Conservation (phyloP, 2,329 filamentous ascomycete species). For the Monosporascus sp. region DNA sequence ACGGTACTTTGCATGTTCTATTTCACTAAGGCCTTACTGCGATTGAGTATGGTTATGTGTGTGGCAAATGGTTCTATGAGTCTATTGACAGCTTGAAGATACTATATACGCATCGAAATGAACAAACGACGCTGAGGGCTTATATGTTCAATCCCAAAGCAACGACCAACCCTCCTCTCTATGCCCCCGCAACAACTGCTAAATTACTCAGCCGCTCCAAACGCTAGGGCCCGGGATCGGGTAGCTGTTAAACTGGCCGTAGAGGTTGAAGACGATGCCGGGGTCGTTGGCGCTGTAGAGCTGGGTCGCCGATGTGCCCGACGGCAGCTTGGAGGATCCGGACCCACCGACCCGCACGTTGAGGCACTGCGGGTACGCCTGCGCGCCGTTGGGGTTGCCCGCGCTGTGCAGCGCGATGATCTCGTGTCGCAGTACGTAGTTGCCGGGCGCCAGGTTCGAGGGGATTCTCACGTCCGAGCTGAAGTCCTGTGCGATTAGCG, state of each 20-base stretch:
- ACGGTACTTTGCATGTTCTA: too few species aligned
- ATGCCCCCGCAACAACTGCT: too few species aligned
- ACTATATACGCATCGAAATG: too few species aligned
- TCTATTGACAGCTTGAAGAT: too few species aligned
- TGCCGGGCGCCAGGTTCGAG: conserved; percentile 33
- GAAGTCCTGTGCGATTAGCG: conserved; percentile 42
- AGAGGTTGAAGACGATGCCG: conserved; percentile 52
- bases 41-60: too few species aligned
- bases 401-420: conserved; percentile 44
- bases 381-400: conserved; percentile 34
- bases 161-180: too few species aligned
- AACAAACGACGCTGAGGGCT: too few species aligned
- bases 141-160: too few species aligned
- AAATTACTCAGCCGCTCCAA: neutral
- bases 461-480: conserved; percentile 39
- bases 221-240: conserved; percentile 17
- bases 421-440: conserved; percentile 46
- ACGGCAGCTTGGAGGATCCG: conserved; percentile 37
- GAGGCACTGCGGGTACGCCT: conserved; percentile 47
- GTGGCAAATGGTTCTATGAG: too few species aligned
- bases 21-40: too few species aligned
- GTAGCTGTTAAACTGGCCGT: conserved; percentile 26
- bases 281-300: conserved; percentile 49
- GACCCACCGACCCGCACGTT: conserved; percentile 50
- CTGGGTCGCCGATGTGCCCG: conserved; percentile 42